These are phyloP conservation scores for Macrolepiota albuminosa DNA, from an alignment of 768 basidiomycete genomes.

Conservation along the genomic window DNA sequence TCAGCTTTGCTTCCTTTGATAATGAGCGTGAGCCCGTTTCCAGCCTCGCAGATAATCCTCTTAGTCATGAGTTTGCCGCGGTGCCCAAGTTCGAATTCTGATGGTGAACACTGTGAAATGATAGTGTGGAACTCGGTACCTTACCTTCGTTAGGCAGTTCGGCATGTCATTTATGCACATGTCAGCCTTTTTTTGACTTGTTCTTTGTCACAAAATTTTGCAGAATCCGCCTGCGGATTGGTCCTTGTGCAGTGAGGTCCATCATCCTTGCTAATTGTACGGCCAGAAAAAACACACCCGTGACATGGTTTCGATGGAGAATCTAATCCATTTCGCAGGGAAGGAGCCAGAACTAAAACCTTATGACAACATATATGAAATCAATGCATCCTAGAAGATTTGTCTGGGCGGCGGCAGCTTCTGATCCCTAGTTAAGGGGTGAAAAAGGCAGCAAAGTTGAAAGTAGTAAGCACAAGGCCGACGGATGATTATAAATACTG, in stretches of 20 bases:
- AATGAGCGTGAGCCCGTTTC: no score
- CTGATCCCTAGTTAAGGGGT: no score
- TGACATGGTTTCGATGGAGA: no score
- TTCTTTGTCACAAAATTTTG: neutral
- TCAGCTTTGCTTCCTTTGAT: no score
- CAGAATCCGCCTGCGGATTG: no score
- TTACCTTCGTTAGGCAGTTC: neutral
- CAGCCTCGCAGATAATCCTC: no score
- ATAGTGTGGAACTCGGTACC: no score
- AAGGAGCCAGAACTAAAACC: neutral
- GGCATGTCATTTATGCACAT: neutral
- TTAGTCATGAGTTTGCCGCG: no score
- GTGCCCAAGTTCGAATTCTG: no score
- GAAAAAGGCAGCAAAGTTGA: neutral
- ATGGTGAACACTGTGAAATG: no score
- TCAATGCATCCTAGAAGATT: neutral
- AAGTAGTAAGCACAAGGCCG: neutral
- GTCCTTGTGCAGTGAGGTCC: neutral
- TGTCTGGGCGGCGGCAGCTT: neutral
- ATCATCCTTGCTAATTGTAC: no score
- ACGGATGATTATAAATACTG: neutral
- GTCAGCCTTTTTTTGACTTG: neutral
- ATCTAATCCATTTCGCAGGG: no score
- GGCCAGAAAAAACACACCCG: neutral
- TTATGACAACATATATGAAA: neutral